A percentile compares a stretch with the other conserved stretches of the same genome.
These are phyloP conservation scores for Paecilomyces niveus DNA, from an alignment of 2,329 filamentous ascomycete genomes.

Conservation along the genomic window DNA sequence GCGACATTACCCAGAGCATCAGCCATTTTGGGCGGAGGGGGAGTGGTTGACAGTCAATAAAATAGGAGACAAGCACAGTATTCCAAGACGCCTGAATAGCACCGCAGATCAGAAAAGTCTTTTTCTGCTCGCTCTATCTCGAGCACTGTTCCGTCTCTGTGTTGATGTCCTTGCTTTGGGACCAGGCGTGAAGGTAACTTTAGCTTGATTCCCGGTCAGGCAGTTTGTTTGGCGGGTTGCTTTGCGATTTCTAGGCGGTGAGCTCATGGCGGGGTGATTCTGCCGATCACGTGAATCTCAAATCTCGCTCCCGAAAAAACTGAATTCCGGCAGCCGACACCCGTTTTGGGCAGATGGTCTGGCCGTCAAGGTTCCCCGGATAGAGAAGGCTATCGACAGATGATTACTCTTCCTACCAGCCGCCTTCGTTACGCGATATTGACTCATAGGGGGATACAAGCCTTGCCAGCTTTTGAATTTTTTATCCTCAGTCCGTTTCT, in stretches of 20 bases:
- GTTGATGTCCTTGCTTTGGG: neutral
- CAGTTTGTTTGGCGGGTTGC: constrained; percentile 26
- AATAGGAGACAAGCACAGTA: constrained; percentile 1
- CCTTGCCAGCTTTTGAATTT: neutral
- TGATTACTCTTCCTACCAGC: neutral
- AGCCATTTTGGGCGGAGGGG: constrained; percentile 45
- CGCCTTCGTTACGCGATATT: neutral
- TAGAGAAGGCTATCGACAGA: neutral
- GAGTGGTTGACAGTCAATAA: constrained; percentile 10
- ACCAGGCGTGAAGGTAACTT: constrained; percentile 3
- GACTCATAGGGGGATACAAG: neutral
- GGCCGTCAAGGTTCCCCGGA: neutral
- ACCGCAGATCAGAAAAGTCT: neutral
- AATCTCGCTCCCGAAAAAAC: neutral
- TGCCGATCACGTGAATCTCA: constrained; percentile 16
- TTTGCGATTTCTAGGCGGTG: constrained; percentile 21
- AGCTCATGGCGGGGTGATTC: constrained; percentile 15
- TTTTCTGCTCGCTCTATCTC: too few relatives aligned
- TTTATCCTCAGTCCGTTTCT: neutral
- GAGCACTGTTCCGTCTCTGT: constrained; percentile 17
- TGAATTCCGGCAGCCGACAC: neutral
- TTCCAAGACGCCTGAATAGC: neutral
- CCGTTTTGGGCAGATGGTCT: neutral
- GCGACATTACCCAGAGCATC: constrained; percentile 59
- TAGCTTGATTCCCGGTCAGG: constrained; percentile 22